Evolutionary conservation across 2,329 filamentous ascomycete species (phyloP), one percentile per base, ranked within the genome.

Genomic region (Exserohilum rostratum): DNA sequence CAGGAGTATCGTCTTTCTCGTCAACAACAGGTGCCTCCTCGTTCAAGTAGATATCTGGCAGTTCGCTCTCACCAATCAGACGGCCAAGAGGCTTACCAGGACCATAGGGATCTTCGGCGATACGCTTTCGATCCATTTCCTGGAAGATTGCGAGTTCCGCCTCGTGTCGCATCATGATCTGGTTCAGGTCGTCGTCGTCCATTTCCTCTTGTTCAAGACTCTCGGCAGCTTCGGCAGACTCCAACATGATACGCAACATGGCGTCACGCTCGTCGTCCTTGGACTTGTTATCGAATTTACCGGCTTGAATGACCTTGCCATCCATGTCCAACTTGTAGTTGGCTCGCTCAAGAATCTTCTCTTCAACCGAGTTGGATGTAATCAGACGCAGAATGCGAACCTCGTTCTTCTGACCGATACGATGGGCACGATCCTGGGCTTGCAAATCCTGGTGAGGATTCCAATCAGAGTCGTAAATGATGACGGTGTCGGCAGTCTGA

Each of bases 391-490:
- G 80, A 74, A 99, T 99, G 67, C 95, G 90, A 52, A 99, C 95
- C 77, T 99, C 95, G 68, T 99, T 99, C 87, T 99, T 99, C 77
- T 99, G 95, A 58, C 95, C 95, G 65, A 99, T 99, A 89, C 95
- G 93, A 87, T 99, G 95, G 42, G 95, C 95, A 88, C 95, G 95
- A 89, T 99, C 95, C 74, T 99, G 95, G 12, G 95, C 95, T 77
- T 99, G 95, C 77, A 99, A 82, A 90, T 99, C 95, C 77, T 99
- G 95, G 74, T 98, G 93, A 73, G 95, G 95, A 77, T 99, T 99
- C 95, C 95, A 99, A 80, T 99, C 95, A 0, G 95, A 99, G 73
- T 99, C 95, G 78, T 97, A 99, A 71, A 99, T 99, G 77, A 99
- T 97, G 79, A 99, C 95, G 1, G 95, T 99, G 77, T 99, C 95